These are phyloP conservation scores for Amaranthus hypochondriacus DNA, from an alignment of 148 eudicot species.

Conservation along the genomic window DNA sequence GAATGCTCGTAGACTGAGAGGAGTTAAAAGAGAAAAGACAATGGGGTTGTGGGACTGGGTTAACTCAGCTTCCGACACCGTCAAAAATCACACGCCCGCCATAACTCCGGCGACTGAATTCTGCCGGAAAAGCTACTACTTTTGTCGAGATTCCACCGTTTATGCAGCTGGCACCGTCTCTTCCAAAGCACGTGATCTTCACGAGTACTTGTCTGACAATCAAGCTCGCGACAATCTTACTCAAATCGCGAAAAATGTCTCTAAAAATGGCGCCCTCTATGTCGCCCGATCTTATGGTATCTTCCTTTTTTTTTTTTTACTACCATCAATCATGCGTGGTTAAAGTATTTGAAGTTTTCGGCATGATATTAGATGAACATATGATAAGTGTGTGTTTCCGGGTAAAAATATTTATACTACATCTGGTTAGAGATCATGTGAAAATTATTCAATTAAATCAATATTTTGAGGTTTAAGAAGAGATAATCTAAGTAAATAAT, in stretches of 20 bases:
- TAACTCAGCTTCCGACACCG: neutral
- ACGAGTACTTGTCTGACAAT: constrained; percentile 23
- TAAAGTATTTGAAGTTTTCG: too few relatives aligned
- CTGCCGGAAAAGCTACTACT: constrained; percentile 21
- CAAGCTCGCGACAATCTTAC: constrained; percentile 19
- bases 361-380: too few relatives aligned
- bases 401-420: too few relatives aligned
- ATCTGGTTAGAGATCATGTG: too few relatives aligned
- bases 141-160: constrained; percentile 3
- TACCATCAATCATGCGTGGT: neutral
- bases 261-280: constrained; percentile 19
- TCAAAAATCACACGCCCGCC: constrained; percentile 11
- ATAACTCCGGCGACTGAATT: constrained; percentile 17
- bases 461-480: too few relatives aligned
- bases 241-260: constrained; percentile 12
- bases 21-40: neutral
- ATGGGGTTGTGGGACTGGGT: constrained; percentile 7
- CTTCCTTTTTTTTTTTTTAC: neutral
- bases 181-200: constrained; percentile 20
- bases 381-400: too few relatives aligned
- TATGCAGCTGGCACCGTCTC: constrained; percentile 11
- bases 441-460: too few relatives aligned
- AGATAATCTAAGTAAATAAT: too few relatives aligned
- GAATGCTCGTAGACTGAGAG: neutral
- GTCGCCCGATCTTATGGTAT: constrained; percentile 26